phyloP scores from a whole-genome alignment of 164 flowering plant species.

The Vitis labrusca region DNA sequence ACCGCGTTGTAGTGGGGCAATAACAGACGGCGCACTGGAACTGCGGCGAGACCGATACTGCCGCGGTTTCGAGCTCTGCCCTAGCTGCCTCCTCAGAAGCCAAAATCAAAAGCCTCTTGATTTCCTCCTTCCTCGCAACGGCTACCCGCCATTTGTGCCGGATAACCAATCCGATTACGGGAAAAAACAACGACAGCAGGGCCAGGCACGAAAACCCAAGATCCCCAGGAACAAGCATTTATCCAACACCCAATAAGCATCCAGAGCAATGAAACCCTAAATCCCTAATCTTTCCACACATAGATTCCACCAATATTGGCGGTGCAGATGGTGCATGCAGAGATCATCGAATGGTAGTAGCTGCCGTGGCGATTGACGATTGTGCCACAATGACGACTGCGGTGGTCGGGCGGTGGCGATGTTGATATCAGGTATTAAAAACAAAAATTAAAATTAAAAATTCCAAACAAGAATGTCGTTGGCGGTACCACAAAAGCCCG shows the following conservation, averaged over 20 bases:
- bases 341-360: not conserved
- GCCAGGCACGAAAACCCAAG: constrained; percentile 58
- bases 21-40: constrained; percentile 60
- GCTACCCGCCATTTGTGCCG: constrained; percentile 62
- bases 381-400: too few species aligned
- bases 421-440: not conserved
- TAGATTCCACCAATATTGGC: constrained; percentile 11
- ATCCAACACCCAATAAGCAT: constrained; percentile 31
- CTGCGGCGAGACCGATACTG: constrained; percentile 3
- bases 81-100: constrained; percentile 70
- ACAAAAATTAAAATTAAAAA: too few species aligned
- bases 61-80: constrained; percentile 63
- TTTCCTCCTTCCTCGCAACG: constrained; percentile 58
- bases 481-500: too few species aligned
- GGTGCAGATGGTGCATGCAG: not conserved
- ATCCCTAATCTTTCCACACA: constrained; percentile 20
- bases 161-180: constrained; percentile 34
- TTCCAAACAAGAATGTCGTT: too few species aligned
- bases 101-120: constrained; percentile 51
- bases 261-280: constrained; percentile 23
- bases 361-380: too few species aligned
- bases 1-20: constrained; percentile 66
- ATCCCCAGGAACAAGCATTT: constrained; percentile 69
- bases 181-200: constrained; percentile 24
- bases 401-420: too few species aligned